Conservation (phyloP, 2,329 filamentous ascomycete species). For the Atkinsonella texensis region DNA sequence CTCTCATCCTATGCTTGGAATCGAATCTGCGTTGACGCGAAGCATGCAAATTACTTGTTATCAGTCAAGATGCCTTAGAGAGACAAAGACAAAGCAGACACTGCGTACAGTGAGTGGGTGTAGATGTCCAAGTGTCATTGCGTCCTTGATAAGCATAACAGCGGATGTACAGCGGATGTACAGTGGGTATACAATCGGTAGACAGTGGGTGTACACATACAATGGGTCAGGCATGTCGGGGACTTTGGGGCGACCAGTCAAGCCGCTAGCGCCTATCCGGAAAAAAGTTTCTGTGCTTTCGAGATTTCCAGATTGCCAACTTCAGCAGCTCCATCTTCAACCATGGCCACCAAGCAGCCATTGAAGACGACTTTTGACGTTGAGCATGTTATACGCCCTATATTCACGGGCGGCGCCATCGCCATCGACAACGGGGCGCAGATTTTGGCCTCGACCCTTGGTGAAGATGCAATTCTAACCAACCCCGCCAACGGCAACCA, state of each 20-base stretch:
- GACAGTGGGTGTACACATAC: too few species aligned
- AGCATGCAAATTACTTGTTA: not conserved
- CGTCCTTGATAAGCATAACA: too few species aligned
- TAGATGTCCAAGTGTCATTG: too few species aligned
- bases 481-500: constrained; percentile 73
- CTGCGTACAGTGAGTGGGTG: too few species aligned
- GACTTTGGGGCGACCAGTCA: not conserved
- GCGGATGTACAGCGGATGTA: too few species aligned
- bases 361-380: constrained; percentile 85
- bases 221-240: too few species aligned
- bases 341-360: constrained; percentile 47
- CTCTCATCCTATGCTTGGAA: not conserved
- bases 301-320: not conserved
- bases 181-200: too few species aligned
- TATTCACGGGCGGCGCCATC: constrained; percentile 85
- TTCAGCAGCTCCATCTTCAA: constrained; percentile 3
- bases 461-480: constrained; percentile 81
- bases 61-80: too few species aligned
- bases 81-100: too few species aligned
- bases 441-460: constrained; percentile 78
- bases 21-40: not conserved
- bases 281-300: constrained; percentile 6
- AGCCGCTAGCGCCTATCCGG: constrained; percentile 1
- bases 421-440: constrained; percentile 70
- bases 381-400: constrained; percentile 72